A percentile compares a stretch with the other conserved stretches of the same genome.
Conservation (phyloP, 2,329 filamentous ascomycete genomes). For the Aspergillus costaricaensis region DNA sequence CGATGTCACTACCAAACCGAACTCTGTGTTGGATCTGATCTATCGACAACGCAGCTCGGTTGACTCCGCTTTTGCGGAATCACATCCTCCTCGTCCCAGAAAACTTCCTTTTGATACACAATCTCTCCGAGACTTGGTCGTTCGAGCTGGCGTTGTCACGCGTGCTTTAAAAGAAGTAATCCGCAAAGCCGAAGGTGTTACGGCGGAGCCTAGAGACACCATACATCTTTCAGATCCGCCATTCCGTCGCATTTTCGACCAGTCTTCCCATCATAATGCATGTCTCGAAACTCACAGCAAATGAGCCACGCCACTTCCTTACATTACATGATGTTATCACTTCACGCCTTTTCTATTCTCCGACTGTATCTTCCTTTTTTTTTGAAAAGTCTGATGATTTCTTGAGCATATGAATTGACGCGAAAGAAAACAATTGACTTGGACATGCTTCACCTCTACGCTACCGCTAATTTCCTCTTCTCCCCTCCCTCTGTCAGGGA, state of each 20-base stretch:
- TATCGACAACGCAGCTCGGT: constrained; percentile 51
- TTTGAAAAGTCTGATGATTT: constrained; percentile 21
- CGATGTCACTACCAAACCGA: constrained; percentile 59
- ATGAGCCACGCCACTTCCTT: constrained; percentile 22
- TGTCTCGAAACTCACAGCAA: constrained; percentile 27
- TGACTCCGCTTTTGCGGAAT: constrained; percentile 26
- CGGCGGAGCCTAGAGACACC: constrained; percentile 30
- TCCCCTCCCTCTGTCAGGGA: background rate
- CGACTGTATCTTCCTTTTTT: constrained; percentile 15
- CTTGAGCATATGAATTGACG: constrained; percentile 19
- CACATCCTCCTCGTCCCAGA: constrained; percentile 33
- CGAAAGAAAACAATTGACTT: constrained; percentile 12
- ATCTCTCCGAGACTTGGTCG: constrained; percentile 63
- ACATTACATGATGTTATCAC: constrained; percentile 8
- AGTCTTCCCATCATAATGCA: constrained; percentile 38
- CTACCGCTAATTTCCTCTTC: constrained; percentile 18
- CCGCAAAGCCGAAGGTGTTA: constrained; percentile 52
- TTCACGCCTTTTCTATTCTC: constrained; percentile 14
- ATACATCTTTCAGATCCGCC: constrained; percentile 43
- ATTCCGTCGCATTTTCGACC: constrained; percentile 52
- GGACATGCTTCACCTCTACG: constrained; percentile 11
- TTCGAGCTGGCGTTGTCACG: constrained; percentile 52
- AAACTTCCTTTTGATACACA: constrained; percentile 69
- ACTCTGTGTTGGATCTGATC: constrained; percentile 62
- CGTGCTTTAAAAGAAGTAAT: constrained; percentile 53